Percentiles rank a stretch among this genome's conserved stretches.
Conservation (phyloP, 805 yeast species). For the Saccharomycopsis babjevae region DNA sequence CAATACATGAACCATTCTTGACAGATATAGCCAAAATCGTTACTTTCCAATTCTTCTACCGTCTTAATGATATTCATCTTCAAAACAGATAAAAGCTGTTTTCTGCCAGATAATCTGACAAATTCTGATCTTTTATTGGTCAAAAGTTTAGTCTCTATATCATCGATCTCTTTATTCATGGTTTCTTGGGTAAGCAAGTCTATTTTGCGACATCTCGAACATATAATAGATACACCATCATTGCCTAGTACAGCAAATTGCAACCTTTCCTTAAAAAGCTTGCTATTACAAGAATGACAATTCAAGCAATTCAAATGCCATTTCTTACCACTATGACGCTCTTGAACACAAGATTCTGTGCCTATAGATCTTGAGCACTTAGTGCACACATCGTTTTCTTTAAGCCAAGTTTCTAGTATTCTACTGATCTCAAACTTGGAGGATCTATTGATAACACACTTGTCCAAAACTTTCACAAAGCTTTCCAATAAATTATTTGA, state of each 20-base stretch:
- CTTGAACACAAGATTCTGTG: slow-evolving; percentile 7
- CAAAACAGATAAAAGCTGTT: slow-evolving; percentile 8
- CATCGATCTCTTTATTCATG: not conserved
- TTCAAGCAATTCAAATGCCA: slow-evolving; percentile 13
- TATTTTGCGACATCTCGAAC: slow-evolving; percentile 2
- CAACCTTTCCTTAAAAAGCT: slow-evolving; percentile 5
- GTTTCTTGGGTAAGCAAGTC: not conserved
- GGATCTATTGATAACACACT: not conserved
- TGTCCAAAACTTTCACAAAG: not conserved
- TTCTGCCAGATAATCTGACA: not conserved
- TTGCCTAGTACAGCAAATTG: slow-evolving; percentile 1
- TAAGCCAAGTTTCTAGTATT: slow-evolving; percentile 11
- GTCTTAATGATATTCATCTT: slow-evolving; percentile 8
- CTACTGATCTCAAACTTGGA: slow-evolving; percentile 5
- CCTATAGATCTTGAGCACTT: slow-evolving; percentile 5
- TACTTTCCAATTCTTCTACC: slow-evolving; percentile 13
- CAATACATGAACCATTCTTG: slow-evolving; percentile 16
- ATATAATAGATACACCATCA: not conserved
- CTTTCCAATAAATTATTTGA: not conserved
- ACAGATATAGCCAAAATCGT: slow-evolving; percentile 15
- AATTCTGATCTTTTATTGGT: not conserved
- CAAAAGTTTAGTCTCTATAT: not conserved
- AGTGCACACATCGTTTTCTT: slow-evolving; percentile 4
- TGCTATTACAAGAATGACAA: slow-evolving; percentile 7
- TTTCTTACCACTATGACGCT: slow-evolving; percentile 1